A percentile compares a stretch with the other conserved stretches of the same genome.
Conservation (phyloP, 2,329 filamentous ascomycete genomes). For the Pleurostoma richardsiae region DNA sequence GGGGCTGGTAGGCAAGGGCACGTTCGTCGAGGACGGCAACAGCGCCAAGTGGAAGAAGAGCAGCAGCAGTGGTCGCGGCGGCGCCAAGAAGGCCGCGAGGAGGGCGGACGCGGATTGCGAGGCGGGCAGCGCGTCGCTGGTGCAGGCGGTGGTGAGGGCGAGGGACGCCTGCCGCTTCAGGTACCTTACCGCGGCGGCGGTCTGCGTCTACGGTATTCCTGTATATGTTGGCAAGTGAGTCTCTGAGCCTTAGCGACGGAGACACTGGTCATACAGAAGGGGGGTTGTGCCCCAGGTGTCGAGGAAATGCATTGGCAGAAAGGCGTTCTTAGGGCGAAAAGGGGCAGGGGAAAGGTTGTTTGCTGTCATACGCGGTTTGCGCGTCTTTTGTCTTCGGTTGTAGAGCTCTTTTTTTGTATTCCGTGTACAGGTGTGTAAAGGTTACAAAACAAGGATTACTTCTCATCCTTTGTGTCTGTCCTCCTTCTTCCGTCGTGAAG, state of each 20-base stretch:
- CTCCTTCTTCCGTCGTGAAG: no score
- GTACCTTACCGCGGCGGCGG: conserved; percentile 90
- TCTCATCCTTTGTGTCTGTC: no score
- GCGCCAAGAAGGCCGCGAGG: conserved; percentile 11
- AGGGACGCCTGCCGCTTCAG: conserved; percentile 77
- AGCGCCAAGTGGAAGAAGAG: conserved; percentile 21
- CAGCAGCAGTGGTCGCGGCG: conserved; percentile 8
- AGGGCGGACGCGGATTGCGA: conserved; percentile 13
- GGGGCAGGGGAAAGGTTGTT: no score
- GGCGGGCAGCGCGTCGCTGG: conserved; percentile 50
- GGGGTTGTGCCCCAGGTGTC: not conserved
- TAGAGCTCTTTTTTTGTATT: no score
- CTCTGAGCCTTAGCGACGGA: not conserved
- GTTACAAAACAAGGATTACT: no score
- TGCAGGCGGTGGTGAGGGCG: conserved; percentile 75
- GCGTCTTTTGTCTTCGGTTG: no score
- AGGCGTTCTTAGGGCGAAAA: not conserved
- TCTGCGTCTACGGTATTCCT: conserved; percentile 91
- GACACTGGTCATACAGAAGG: not conserved
- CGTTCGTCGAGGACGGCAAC: conserved; percentile 28
- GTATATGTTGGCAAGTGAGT: conserved; percentile 60
- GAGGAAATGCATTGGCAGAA: conserved; percentile 1
- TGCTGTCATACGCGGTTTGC: no score
- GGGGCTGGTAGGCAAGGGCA: conserved; percentile 61
- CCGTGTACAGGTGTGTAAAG: no score